Conservation (phyloP, 257 asterid genomes). For the Phtheirospermum japonicum region DNA sequence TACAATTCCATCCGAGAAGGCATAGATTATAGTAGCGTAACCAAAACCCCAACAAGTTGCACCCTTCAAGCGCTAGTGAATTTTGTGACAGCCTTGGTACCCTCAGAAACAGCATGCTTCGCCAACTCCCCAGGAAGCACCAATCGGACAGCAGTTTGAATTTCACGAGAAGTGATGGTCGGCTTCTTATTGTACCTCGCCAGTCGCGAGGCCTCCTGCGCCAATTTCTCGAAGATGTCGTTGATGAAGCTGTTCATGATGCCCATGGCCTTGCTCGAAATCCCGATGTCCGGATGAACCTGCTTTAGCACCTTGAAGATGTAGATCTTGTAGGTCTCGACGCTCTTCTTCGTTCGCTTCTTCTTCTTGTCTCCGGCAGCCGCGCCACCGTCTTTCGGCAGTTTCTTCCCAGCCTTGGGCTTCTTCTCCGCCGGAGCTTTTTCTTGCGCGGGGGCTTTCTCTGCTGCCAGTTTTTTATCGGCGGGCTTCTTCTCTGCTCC, state of each 20-base stretch:
- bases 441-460: too few relatives aligned
- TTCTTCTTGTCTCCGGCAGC: slow-evolving; percentile 62
- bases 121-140: slow-evolving; percentile 77
- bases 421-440: too few relatives aligned
- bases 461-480: too few relatives aligned
- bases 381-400: too few relatives aligned
- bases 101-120: slow-evolving; percentile 68
- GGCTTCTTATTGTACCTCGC: slow-evolving; percentile 76
- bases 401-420: too few relatives aligned
- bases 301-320: slow-evolving; percentile 74
- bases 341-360: slow-evolving; percentile 48
- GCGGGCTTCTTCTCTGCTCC: too few relatives aligned
- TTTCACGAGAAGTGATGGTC: slow-evolving; percentile 67
- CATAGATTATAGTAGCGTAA: too few relatives aligned
- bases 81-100: slow-evolving; percentile 75
- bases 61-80: slow-evolving; percentile 53
- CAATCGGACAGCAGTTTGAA: slow-evolving; percentile 66
- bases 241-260: slow-evolving; percentile 79
- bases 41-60: too few relatives aligned
- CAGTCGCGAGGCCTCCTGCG: slow-evolving; percentile 48
- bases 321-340: slow-evolving; percentile 73
- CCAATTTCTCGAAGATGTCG: slow-evolving; percentile 70
- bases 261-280: slow-evolving; percentile 80
- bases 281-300: slow-evolving; percentile 73
- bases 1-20: too few relatives aligned